A percentile compares a stretch with the other conserved stretches of the same genome.
phyloP scores from a whole-genome alignment of 2,329 filamentous ascomycete species.

The Aspergillaceae sp. region DNA sequence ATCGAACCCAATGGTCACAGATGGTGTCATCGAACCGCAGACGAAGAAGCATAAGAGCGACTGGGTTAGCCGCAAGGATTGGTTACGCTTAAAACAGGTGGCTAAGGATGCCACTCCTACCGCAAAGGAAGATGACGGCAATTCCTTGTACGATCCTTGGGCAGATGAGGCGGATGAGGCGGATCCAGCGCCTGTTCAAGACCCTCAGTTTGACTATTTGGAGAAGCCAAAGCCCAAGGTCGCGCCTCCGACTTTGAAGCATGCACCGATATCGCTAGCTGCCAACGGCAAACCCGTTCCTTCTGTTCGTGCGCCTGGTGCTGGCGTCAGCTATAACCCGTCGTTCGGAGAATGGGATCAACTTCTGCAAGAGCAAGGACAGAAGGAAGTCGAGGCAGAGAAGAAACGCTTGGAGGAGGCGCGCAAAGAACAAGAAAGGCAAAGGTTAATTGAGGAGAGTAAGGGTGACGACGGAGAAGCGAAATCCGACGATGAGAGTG shows the following conservation, averaged over 20 bases:
- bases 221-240: conserved; percentile 57
- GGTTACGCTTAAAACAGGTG: conserved; percentile 65
- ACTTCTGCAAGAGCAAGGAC: conserved; percentile 63
- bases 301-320: conserved; percentile 68
- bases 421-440: conserved; percentile 57
- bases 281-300: conserved; percentile 71
- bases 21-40: conserved; percentile 59
- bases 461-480: conserved; percentile 66
- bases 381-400: conserved; percentile 71
- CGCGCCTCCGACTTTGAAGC: conserved; percentile 65
- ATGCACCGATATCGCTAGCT: conserved; percentile 71
- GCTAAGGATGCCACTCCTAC: conserved; percentile 54
- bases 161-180: conserved; percentile 45
- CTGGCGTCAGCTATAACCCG: conserved; percentile 89
- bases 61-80: conserved; percentile 78
- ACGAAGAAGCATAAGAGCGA: conserved; percentile 68
- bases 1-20: conserved; percentile 56
- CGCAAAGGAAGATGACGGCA: conserved; percentile 49
- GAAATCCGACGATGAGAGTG: conserved; percentile 78
- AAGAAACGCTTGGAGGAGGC: conserved; percentile 60
- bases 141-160: conserved; percentile 69
- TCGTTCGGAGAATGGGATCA: conserved; percentile 76
- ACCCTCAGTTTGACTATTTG: conserved; percentile 56
- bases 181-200: conserved; percentile 33
- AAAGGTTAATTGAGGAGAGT: conserved; percentile 63